Base-by-base conservation (phyloP, 176 grass and related monocot genomes). In the Canna indica region DNA sequence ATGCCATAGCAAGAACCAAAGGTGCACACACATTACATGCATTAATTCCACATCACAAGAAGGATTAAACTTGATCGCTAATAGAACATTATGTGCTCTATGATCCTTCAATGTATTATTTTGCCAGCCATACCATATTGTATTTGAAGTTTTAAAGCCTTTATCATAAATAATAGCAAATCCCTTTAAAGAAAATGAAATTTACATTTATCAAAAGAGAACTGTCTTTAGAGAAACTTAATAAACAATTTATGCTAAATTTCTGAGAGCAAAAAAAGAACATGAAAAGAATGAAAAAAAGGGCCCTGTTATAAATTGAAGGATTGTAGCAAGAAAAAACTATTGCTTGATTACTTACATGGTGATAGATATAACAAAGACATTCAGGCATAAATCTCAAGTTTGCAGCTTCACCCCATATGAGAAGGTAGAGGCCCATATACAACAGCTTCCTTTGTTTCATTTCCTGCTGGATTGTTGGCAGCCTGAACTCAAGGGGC, bases 331-430 rank as follows among this genome's bases (percentile, higher is more conserved):
- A 59, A 11, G 1, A 28, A 70, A 70, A 46, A 13, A 4, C 17
- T 62, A 5, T 80, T 63, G 69, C 13, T 59, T 75, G 47, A 74
- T 38, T 50, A 69, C 79, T 35, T 91, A 92, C 93, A 91, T 97
- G 88, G 75, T 97, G 93, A 83, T 97, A 97, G 78, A 97, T 97
- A 75, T 97, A 97, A 62, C 93, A 97, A 81, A 92, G 73, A 71
- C 93, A 97, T 69, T 97, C 93, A 26, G 93, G 93, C 93, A 97
- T 87, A 63, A 97, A 97, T 81, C 93, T 77, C 88, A 97, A 83
- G 75, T 97, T 97, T 41, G 93, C 88, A 76, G 93, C 93, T 79
- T 97, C 93, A 4, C 93, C 93, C 93, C 93, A 97, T 80, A 97
- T 97, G 83, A 97, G 93, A 84, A 97, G 86, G 81, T 97, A 97